Evolutionary conservation across 2,329 filamentous ascomycete genomes (phyloP).

Genomic region (Tolypocladium capitatum): DNA sequence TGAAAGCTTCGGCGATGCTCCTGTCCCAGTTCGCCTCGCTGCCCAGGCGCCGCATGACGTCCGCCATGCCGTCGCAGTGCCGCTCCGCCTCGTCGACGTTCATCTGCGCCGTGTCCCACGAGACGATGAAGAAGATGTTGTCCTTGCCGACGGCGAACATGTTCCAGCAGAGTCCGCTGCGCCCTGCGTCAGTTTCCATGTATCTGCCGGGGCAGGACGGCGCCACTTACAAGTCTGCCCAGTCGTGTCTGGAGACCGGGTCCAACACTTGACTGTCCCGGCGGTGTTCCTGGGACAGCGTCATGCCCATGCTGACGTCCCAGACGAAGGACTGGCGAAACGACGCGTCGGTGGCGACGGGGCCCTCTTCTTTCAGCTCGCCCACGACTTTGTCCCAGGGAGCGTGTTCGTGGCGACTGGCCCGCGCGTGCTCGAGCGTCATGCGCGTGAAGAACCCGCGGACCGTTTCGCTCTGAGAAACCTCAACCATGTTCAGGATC

Average conservation of each 20-base stretch:
- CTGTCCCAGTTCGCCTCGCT: slow-evolving; percentile 14
- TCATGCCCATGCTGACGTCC: slow-evolving; percentile 21
- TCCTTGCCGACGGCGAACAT: slow-evolving; percentile 20
- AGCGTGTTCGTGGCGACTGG: slow-evolving; percentile 16
- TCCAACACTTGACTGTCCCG: slow-evolving; percentile 12
- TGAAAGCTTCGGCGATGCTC: neutral
- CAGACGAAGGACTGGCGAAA: slow-evolving; percentile 25
- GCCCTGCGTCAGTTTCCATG: neutral
- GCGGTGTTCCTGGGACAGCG: slow-evolving; percentile 5
- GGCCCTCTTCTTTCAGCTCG: slow-evolving; percentile 19
- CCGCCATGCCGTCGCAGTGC: slow-evolving; percentile 16
- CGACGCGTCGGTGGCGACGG: slow-evolving; percentile 17
- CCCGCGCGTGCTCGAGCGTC: slow-evolving; percentile 11
- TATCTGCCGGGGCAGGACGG: too few species aligned
- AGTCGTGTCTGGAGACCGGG: slow-evolving; percentile 20
- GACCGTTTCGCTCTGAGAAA: slow-evolving; percentile 12
- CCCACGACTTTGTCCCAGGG: slow-evolving; percentile 20
- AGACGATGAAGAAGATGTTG: slow-evolving; percentile 22
- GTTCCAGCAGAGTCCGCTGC: slow-evolving; percentile 24
- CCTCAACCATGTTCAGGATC: slow-evolving; percentile 20
- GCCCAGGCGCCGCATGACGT: slow-evolving; percentile 16
- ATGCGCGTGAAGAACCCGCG: slow-evolving; percentile 15
- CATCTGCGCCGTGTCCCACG: slow-evolving; percentile 28
- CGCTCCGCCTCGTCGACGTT: slow-evolving; percentile 17
- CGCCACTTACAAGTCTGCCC: slow-evolving; percentile 23